Evolutionary conservation across 805 yeast genomes (phyloP).

Genomic region (Candida verbasci): DNA sequence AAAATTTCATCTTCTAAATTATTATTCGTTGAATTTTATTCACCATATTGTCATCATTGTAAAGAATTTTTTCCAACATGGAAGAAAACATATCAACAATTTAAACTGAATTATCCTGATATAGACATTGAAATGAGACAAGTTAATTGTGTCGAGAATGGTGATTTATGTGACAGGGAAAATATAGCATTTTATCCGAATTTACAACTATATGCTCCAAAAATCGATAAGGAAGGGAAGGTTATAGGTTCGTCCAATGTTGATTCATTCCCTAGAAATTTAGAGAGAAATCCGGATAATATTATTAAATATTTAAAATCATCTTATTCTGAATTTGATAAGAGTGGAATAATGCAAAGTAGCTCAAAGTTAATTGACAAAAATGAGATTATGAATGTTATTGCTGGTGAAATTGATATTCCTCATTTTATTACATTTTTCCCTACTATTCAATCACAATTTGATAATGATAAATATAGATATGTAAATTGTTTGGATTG

Average conservation of each 20-base stretch:
- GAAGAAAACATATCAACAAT: conserved; percentile 57
- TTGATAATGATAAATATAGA: conserved; percentile 26
- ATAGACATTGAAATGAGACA: conserved; percentile 57
- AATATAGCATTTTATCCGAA: conserved; percentile 65
- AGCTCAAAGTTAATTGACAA: conserved; percentile 36
- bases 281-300: conserved; percentile 44
- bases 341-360: conserved; percentile 34
- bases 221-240: conserved; percentile 27
- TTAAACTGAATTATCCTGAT: conserved; percentile 40
- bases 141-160: conserved; percentile 82
- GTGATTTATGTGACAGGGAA: conserved; percentile 77
- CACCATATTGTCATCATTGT: conserved; percentile 90
- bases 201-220: conserved; percentile 64
- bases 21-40: conserved; percentile 81
- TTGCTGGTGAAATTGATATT: conserved; percentile 45
- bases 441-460: conserved; percentile 49
- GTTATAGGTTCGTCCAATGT: conserved; percentile 26
- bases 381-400: conserved; percentile 40
- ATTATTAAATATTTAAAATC: conserved; percentile 52
- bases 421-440: conserved; percentile 64
- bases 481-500: conserved; percentile 47
- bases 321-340: conserved; percentile 44
- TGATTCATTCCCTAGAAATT: conserved; percentile 44
- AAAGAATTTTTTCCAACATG: conserved; percentile 74
- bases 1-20: conserved; percentile 45